Conservation (phyloP, 1,284 basidiomycete species). For the Hemileccinum hortonii region DNA sequence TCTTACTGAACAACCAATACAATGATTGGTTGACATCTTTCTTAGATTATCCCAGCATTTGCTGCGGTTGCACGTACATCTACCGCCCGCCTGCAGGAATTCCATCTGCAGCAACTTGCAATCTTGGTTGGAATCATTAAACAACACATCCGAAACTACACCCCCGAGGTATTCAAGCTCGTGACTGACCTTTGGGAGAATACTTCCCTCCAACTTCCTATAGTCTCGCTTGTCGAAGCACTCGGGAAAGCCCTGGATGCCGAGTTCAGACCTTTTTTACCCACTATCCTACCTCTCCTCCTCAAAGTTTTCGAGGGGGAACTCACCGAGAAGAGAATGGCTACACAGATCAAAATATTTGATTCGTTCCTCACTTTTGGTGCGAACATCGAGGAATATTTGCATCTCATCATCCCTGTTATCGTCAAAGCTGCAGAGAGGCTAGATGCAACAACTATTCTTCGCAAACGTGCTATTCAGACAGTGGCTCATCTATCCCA, state of each 20-base stretch:
- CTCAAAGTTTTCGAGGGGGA: constrained; percentile 91
- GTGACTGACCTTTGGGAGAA: constrained; percentile 92
- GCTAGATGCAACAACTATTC: constrained; percentile 67
- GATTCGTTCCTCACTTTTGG: constrained; percentile 96
- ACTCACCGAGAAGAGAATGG: constrained; percentile 72
- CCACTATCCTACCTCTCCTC: constrained; percentile 86
- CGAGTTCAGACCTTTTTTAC: constrained; percentile 98
- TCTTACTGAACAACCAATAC: neutral
- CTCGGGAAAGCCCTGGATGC: constrained; percentile 95
- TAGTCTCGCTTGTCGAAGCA: constrained; percentile 92
- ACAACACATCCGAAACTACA: constrained; percentile 94
- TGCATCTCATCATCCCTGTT: constrained; percentile 95
- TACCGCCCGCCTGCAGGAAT: constrained; percentile 83
- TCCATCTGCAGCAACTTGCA: constrained; percentile 94
- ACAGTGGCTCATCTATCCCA: constrained; percentile 90
- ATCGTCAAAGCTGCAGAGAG: constrained; percentile 93
- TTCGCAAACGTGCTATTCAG: constrained; percentile 88
- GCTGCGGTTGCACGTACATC: constrained; percentile 85
- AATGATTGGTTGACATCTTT: constrained; percentile 9
- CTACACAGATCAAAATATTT: constrained; percentile 87
- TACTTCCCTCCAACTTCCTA: constrained; percentile 82
- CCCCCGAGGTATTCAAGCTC: constrained; percentile 78
- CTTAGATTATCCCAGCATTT: constrained; percentile 96
- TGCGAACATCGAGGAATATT: constrained; percentile 95
- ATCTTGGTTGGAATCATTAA: constrained; percentile 97